A percentile compares a stretch with the other conserved stretches of the same genome.
phyloP scores from a whole-genome alignment of 1,284 basidiomycete genomes.

The Phlebopus sp. region DNA sequence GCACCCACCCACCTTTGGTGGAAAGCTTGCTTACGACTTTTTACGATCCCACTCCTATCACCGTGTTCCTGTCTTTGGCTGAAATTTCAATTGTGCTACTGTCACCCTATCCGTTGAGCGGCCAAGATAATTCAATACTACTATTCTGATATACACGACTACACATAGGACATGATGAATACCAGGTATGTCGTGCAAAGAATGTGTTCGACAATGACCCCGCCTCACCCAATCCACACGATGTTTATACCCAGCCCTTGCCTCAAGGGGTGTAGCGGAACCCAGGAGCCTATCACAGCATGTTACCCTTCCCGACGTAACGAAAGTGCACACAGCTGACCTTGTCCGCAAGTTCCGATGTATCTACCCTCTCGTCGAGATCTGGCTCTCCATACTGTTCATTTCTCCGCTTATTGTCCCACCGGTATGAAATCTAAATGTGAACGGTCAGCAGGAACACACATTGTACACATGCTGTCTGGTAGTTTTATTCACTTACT shows the following conservation, averaged over 20 bases:
- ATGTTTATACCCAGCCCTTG: not conserved
- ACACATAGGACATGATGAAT: too few relatives aligned
- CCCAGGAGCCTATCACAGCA: conserved; percentile 19
- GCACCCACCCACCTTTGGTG: not conserved
- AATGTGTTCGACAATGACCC: too few relatives aligned
- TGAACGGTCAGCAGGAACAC: not conserved
- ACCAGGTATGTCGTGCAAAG: too few relatives aligned
- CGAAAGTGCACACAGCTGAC: conserved; percentile 33
- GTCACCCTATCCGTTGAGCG: not conserved
- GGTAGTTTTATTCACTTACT: conserved; percentile 35
- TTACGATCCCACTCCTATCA: conserved; percentile 1
- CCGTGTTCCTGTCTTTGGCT: too few relatives aligned
- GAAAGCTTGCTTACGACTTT: conserved; percentile 6
- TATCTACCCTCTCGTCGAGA: conserved; percentile 55
- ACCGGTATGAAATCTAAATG: conserved; percentile 55
- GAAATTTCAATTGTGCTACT: too few relatives aligned
- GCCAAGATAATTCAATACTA: too few relatives aligned
- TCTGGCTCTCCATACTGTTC: conserved; percentile 51
- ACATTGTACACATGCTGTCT: not conserved
- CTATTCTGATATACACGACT: too few relatives aligned
- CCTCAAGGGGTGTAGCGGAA: conserved; percentile 25
- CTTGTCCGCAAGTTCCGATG: conserved; percentile 64
- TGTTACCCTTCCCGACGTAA: not conserved
- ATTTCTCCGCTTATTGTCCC: conserved; percentile 60
- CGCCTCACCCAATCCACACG: too few relatives aligned